Conservation (phyloP, 176 grass and related monocot genomes). For the Carex scoparia region DNA sequence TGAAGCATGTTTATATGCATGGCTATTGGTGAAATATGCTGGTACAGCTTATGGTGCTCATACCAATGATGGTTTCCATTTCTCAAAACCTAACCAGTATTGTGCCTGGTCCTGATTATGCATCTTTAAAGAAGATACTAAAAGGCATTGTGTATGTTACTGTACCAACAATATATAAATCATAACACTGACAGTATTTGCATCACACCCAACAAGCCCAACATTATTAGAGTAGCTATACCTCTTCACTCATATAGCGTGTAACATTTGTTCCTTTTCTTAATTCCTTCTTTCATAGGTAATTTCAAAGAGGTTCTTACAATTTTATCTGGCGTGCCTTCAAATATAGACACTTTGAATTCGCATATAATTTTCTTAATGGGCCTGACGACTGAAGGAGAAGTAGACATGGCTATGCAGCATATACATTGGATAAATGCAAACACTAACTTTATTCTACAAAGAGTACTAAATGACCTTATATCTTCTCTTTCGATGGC, state of each 20-base stretch:
- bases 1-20: background rate
- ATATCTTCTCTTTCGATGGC: constrained; percentile 75
- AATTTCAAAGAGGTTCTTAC: constrained; percentile 34
- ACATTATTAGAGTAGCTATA: background rate
- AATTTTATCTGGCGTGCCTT: constrained; percentile 40
- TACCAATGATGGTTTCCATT: background rate
- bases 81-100: background rate
- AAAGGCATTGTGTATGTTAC: background rate
- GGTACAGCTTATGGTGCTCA: background rate
- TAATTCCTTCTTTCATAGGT: constrained; percentile 38
- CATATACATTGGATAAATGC: constrained; percentile 58
- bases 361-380: constrained; percentile 72
- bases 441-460: constrained; percentile 37
- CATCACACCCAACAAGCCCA: background rate
- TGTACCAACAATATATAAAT: background rate
- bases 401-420: constrained; percentile 63
- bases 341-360: constrained; percentile 36
- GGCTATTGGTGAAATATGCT: background rate
- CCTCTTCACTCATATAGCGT: background rate
- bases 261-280: background rate
- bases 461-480: constrained; percentile 54
- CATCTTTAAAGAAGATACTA: background rate
- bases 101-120: background rate
- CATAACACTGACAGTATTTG: background rate
- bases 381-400: constrained; percentile 47